A percentile compares a stretch with the other conserved stretches of the same genome.
phyloP scores from a whole-genome alignment of 2,329 filamentous ascomycete genomes.

The Trichophyton simii region DNA sequence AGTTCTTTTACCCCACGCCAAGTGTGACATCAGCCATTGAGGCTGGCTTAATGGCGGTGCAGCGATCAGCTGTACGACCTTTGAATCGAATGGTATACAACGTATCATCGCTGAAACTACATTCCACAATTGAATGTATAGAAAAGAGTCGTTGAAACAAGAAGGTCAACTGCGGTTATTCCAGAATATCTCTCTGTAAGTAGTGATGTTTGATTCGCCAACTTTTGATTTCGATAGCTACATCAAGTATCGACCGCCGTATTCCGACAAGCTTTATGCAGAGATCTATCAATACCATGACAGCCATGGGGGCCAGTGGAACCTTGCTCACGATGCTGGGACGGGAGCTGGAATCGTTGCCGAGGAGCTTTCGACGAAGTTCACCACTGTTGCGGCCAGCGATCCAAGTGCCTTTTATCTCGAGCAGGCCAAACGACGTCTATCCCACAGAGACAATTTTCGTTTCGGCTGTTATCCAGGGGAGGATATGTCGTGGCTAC shows the following conservation, averaged over 20 bases:
- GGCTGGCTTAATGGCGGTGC: too few species aligned
- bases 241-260: neutral
- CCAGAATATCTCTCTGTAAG: neutral
- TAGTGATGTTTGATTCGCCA: neutral
- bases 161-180: neutral
- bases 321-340: neutral
- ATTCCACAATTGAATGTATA: too few species aligned
- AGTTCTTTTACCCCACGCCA: too few species aligned
- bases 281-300: neutral
- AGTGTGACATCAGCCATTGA: too few species aligned
- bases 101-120: too few species aligned
- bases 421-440: neutral
- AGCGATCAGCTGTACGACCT: too few species aligned
- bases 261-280: neutral
- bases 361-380: neutral
- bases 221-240: neutral
- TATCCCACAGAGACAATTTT: neutral
- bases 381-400: neutral
- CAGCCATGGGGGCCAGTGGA: neutral
- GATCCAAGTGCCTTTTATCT: neutral
- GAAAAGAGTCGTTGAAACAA: too few species aligned
- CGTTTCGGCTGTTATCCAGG: neutral
- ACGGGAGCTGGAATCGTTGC: neutral
- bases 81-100: too few species aligned
- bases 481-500: neutral